These are phyloP conservation scores for Fusarium aywerte DNA, from an alignment of 2,329 filamentous ascomycete species.

Conservation along the genomic window DNA sequence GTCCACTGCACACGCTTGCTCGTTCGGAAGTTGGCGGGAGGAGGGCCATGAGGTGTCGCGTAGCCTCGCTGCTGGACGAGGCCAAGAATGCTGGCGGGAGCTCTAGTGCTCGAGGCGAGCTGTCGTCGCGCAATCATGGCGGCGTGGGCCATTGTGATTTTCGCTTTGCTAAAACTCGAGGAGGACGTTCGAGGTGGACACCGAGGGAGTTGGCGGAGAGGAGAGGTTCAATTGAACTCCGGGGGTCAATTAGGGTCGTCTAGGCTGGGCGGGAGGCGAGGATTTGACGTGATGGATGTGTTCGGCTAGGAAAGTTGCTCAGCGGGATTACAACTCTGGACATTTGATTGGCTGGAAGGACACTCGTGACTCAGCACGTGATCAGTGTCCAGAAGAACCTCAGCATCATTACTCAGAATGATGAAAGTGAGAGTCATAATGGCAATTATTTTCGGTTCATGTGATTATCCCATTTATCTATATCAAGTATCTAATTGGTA, in stretches of 20 bases:
- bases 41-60: constrained; percentile 80
- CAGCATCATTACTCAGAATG: neutral
- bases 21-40: constrained; percentile 83
- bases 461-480: neutral
- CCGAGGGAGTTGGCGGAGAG: constrained; percentile 21
- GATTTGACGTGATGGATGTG: constrained; percentile 47
- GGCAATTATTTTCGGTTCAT: neutral
- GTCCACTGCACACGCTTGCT: constrained; percentile 81
- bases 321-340: constrained; percentile 56
- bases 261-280: constrained; percentile 43
- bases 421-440: neutral
- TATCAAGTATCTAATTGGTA: neutral
- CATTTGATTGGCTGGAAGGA: constrained; percentile 50
- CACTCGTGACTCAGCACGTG: constrained; percentile 49
- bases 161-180: constrained; percentile 6
- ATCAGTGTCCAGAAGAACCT: constrained; percentile 6
- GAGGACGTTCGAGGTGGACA: constrained; percentile 24
- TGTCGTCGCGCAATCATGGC: constrained; percentile 53
- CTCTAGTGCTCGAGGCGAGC: constrained; percentile 46
- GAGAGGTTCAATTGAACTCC: constrained; percentile 43
- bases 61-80: constrained; percentile 56
- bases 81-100: constrained; percentile 34
- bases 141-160: constrained; percentile 49
- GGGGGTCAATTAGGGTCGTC: constrained; percentile 43
- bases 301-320: constrained; percentile 48